Percentiles rank a stretch among this genome's conserved stretches.
Evolutionary conservation across 495 filamentous ascomycete species (phyloP).

Genomic region (Penicillium parvum): DNA sequence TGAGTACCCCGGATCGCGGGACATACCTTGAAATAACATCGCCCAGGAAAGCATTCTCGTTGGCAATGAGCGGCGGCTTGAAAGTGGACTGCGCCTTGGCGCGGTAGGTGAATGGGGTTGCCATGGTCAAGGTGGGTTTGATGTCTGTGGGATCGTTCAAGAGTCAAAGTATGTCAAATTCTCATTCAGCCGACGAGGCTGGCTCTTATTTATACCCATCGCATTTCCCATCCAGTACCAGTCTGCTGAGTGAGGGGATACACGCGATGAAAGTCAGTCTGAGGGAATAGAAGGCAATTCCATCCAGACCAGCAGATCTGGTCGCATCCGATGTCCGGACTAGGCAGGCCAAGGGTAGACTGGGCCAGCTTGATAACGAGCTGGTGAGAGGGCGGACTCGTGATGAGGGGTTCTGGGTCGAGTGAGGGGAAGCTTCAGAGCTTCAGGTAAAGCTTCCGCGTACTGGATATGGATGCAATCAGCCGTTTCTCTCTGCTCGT

Average conservation of each 20-base stretch:
- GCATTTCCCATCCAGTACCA: background rate
- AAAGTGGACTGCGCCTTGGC: conserved; percentile 58
- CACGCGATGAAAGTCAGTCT: background rate
- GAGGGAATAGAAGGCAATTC: background rate
- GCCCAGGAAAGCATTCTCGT: conserved; percentile 69
- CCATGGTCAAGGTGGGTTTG: conserved; percentile 19
- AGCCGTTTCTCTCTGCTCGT: background rate
- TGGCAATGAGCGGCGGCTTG: conserved; percentile 67
- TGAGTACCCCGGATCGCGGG: background rate
- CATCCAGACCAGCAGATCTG: background rate
- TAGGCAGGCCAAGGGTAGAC: conserved; percentile 14
- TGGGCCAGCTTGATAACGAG: conserved; percentile 3
- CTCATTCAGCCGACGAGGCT: background rate
- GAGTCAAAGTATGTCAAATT: background rate
- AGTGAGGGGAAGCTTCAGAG: conserved; percentile 15
- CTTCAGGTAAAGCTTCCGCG: background rate
- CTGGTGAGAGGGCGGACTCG: background rate
- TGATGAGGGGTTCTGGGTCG: conserved; percentile 3
- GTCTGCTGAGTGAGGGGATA: conserved; percentile 11
- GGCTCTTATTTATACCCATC: conserved; percentile 2
- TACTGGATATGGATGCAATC: too few relatives aligned
- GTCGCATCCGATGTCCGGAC: conserved; percentile 16
- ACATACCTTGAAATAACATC: conserved; percentile 58
- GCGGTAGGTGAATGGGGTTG: conserved; percentile 46
- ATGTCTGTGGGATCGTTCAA: background rate